Conservation (phyloP, 139 green algal genomes). For the Zygnema circumcarinatum region DNA sequence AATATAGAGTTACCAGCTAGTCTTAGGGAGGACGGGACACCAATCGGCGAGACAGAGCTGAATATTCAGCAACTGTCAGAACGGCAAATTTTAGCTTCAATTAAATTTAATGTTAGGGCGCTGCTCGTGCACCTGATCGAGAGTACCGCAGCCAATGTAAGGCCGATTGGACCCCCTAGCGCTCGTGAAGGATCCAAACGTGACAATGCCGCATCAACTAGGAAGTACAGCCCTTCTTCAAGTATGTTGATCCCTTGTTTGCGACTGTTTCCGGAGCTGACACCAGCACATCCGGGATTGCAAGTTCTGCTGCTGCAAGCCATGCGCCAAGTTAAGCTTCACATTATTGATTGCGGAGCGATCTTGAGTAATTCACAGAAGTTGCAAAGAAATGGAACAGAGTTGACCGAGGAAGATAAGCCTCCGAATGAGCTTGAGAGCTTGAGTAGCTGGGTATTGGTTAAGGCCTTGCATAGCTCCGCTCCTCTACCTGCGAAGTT, state of each 20-base stretch:
- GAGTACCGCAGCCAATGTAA: background rate
- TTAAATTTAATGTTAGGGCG: background rate
- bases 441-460: background rate
- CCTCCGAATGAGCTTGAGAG: background rate
- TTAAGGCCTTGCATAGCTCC: background rate
- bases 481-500: background rate
- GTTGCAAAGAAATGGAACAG: too few relatives aligned
- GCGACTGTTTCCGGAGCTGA: background rate
- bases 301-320: background rate
- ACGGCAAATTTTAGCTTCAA: background rate
- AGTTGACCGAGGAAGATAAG: background rate
- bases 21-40: background rate
- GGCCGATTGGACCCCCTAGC: background rate
- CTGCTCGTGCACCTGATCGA: background rate
- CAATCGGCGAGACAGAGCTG: background rate
- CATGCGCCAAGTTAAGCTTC: slow-evolving; percentile 1
- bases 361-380: background rate
- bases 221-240: background rate
- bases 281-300: background rate
- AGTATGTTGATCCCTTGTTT: background rate
- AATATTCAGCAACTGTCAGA: background rate
- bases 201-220: background rate
- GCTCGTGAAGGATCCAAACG: background rate
- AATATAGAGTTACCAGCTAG: background rate
- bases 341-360: background rate